Conservation (phyloP, 345 rosid genomes). For the Aegle marmelos region DNA sequence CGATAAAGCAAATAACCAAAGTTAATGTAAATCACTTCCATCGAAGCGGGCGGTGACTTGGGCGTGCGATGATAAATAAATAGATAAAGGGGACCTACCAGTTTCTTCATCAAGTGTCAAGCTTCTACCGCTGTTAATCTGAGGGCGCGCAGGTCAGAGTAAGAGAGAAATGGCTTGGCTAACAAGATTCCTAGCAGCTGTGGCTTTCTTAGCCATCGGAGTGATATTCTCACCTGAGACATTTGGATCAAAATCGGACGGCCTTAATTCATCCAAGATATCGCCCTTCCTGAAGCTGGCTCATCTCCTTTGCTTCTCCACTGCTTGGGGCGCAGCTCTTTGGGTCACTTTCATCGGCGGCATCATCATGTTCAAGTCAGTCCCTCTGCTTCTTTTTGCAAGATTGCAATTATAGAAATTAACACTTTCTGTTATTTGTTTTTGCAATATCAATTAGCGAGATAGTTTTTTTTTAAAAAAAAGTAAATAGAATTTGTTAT, state of each 20-base stretch:
- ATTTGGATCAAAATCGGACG: conserved; percentile 64
- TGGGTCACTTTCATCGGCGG: conserved; percentile 99
- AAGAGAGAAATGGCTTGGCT: conserved; percentile 70
- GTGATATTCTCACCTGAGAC: conserved; percentile 85
- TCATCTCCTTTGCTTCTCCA: conserved; percentile 87
- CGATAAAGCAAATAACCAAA: no score
- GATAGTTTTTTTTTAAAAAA: no score
- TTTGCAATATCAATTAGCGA: neutral
- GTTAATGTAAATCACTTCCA: no score
- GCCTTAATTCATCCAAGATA: conserved; percentile 36
- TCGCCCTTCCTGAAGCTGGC: conserved; percentile 65
- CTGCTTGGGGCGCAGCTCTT: conserved; percentile 92
- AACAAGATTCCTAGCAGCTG: conserved; percentile 61
- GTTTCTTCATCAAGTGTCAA: neutral
- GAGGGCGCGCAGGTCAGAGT: neutral
- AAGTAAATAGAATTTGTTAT: neutral
- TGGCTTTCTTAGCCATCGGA: conserved; percentile 75
- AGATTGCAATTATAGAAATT: neutral
- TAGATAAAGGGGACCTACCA: neutral
- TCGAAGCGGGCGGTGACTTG: no score
- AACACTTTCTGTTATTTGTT: no score
- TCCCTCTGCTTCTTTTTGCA: neutral
- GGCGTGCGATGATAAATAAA: neutral
- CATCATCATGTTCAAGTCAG: conserved; percentile 96
- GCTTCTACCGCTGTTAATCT: neutral